Percentiles rank a stretch among this genome's conserved stretches.
These are phyloP conservation scores for Wickerhamomyces canadensis DNA, from an alignment of 805 yeast species.

Conservation along the genomic window DNA sequence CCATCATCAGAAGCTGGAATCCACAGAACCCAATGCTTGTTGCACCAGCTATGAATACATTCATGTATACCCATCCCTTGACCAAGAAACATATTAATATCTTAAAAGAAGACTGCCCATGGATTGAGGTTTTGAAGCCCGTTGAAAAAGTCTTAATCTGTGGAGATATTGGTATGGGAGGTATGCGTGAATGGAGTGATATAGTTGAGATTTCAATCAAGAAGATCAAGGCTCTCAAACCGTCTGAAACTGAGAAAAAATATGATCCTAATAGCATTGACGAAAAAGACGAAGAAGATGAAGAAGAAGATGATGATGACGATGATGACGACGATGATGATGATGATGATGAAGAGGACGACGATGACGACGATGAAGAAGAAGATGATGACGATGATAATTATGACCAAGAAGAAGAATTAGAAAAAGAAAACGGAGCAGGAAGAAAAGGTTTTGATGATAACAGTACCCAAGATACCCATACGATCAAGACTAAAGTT, in stretches of 20 bases:
- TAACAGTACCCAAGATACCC: not conserved
- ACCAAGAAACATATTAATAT: slow-evolving; percentile 66
- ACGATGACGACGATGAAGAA: slow-evolving; percentile 36
- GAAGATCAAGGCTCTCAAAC: slow-evolving; percentile 17
- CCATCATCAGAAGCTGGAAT: slow-evolving; percentile 75
- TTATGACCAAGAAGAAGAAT: slow-evolving; percentile 6
- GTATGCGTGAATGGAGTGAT: slow-evolving; percentile 86
- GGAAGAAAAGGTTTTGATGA: slow-evolving; percentile 1
- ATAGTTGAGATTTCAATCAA: slow-evolving; percentile 55
- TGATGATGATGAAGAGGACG: slow-evolving; percentile 32
- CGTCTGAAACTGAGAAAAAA: slow-evolving; percentile 20
- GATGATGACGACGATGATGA: slow-evolving; percentile 35
- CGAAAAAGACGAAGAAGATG: slow-evolving; percentile 41
- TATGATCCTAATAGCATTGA: slow-evolving; percentile 38
- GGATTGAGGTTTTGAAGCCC: slow-evolving; percentile 69
- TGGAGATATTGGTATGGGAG: slow-evolving; percentile 91
- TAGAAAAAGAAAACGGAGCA: slow-evolving; percentile 3
- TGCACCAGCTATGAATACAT: slow-evolving; percentile 87
- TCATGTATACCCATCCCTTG: slow-evolving; percentile 73
- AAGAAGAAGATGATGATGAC: slow-evolving; percentile 36
- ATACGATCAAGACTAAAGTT: not conserved
- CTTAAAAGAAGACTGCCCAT: slow-evolving; percentile 66
- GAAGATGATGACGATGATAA: slow-evolving; percentile 29
- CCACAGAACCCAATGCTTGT: slow-evolving; percentile 64
- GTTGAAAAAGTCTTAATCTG: slow-evolving; percentile 75